These are phyloP conservation scores for Pseudohyphozyma bogoriensis DNA, from an alignment of 768 basidiomycete species.

Conservation along the genomic window DNA sequence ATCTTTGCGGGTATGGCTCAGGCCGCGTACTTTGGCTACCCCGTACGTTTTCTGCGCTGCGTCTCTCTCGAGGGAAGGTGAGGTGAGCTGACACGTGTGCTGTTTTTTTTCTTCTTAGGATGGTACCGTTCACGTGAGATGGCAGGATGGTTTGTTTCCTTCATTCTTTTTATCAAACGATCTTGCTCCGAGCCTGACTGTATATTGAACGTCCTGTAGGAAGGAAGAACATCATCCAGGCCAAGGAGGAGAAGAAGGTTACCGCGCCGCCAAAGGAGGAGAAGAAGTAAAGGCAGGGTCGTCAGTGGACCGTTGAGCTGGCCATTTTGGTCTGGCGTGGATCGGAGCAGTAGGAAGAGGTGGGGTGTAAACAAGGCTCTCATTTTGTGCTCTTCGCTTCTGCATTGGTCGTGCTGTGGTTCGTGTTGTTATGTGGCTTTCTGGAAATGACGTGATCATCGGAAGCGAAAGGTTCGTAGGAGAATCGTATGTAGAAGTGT, in stretches of 20 bases:
- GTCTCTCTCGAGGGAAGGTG: neutral
- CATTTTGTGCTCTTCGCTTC: no score
- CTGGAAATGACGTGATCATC: no score
- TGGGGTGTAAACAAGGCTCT: no score
- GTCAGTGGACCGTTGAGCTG: no score
- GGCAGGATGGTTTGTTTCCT: constrained; percentile 16
- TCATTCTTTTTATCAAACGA: neutral
- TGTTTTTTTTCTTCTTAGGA: neutral
- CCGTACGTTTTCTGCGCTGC: neutral
- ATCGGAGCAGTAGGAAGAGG: no score
- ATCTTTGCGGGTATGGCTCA: constrained; percentile 87
- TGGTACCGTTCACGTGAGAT: neutral
- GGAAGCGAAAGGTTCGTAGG: no score
- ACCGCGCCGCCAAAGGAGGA: no score
- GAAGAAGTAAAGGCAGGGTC: no score
- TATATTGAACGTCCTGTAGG: neutral
- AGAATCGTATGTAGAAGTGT: no score
- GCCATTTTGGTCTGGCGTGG: no score
- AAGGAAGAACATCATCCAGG: neutral
- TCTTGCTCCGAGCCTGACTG: neutral
- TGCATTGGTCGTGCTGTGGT: no score
- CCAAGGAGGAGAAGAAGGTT: neutral
- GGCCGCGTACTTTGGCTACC: constrained; percentile 74
- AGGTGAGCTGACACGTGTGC: neutral
- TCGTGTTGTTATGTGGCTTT: no score